phyloP scores from a whole-genome alignment of 805 yeast species.

The Wickerhamomyces strasburgensis region DNA sequence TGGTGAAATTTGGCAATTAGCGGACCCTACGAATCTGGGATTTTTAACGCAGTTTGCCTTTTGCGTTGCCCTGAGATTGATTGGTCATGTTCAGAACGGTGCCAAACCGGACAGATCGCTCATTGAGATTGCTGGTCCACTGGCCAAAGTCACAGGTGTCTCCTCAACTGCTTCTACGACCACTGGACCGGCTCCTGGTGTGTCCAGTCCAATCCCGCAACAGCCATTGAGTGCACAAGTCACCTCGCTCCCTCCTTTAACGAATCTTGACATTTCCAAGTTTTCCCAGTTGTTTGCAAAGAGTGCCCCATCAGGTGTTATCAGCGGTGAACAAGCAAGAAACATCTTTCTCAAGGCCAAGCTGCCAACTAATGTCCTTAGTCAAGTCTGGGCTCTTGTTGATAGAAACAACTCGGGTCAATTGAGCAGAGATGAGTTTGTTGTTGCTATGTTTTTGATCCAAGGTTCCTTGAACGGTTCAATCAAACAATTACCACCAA shows the following conservation, averaged over 20 bases:
- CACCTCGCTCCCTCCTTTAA: conserved; percentile 44
- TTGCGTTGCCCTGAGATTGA: conserved; percentile 79
- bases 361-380: conserved; percentile 69
- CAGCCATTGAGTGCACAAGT: conserved; percentile 23
- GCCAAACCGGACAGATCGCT: conserved; percentile 48
- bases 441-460: conserved; percentile 92
- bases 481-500: conserved; percentile 51
- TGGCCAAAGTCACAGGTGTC: conserved; percentile 50
- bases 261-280: conserved; percentile 53
- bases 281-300: conserved; percentile 72
- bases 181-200: conserved; percentile 22
- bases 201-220: conserved; percentile 30
- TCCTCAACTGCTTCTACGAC: not conserved
- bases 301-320: conserved; percentile 51
- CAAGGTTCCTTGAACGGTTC: conserved; percentile 71
- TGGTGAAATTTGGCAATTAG: conserved; percentile 91
- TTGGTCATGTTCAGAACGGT: conserved; percentile 83
- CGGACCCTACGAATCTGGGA: conserved; percentile 88
- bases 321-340: conserved; percentile 77
- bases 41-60: conserved; percentile 77
- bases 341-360: conserved; percentile 86
- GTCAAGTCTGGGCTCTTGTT: conserved; percentile 84
- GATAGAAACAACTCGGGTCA: conserved; percentile 74
- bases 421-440: conserved; percentile 69
- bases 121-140: conserved; percentile 55